Evolutionary conservation across 192 early-diverging fungal genomes (phyloP), one percentile per base, ranked within the genome.

Genomic region (Linnemannia exigua): DNA sequence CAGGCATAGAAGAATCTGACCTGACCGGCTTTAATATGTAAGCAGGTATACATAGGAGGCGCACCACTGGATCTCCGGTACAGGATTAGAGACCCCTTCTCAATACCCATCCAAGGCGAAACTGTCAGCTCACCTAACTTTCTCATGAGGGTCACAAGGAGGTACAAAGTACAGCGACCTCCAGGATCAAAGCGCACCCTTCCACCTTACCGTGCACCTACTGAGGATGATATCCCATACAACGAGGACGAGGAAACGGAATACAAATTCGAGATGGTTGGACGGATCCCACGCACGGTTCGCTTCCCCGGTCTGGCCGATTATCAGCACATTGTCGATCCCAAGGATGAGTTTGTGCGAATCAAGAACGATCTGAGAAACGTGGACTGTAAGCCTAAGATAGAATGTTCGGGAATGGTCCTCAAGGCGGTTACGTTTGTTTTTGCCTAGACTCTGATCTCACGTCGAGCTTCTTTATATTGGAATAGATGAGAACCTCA

Each of bases 291-390:
- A 19, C 79, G 76, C 70, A 86, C 84, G 2, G 38, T 37, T 4
- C 78, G 84, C 3, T 86, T 86, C 33, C 38, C 74, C n/a, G 84
- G 84, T 20, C 66, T 86, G 1, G 84, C 84, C 1, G 84, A 86
- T 22, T 86, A 76, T 38, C 84, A 86, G 70, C 74, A 77, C 46
- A 76, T 86, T 17, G 79, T 86, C 8, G 84, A 86, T 47, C 84
- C 84, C 12, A 79, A 50, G 37, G 84, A 86, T 20, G 72, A 74
- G 51, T 46, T 86, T 36, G 51, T 71, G 31, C 54, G 73, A n/a
- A 54, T 86, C 67, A 86, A 86, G 33, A 58, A 69, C 19, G 84
- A 86, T 38, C 61, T 86, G 0, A 38, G 50, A 36, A 76, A 86
- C 48, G 74, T 86, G 16, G 67, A 86, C 16, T 86, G 84, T 86